Evolutionary conservation across 177 flowering plant species (phyloP), one percentile per base, ranked within the genome.

Genomic region (Vitis hybrid): DNA sequence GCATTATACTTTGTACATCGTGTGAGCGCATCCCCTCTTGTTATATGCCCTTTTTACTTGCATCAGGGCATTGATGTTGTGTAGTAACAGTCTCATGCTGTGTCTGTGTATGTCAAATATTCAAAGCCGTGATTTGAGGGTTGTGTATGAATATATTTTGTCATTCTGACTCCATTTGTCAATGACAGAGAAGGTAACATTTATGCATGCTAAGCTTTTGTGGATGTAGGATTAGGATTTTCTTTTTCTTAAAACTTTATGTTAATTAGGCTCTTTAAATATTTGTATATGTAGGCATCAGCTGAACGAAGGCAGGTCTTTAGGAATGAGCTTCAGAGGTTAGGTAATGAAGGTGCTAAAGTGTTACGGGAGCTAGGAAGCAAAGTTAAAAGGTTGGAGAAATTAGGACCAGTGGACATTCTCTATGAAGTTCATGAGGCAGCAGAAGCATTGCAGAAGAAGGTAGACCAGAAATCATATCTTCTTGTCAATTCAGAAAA

Each of bases 361-460:
- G 83, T 85, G 54, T 67, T 86, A 54, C 85, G 81, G 18, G 80
- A 78, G 72, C 76, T 86, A 54, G 90, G 87, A 32, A 78, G 68
- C 70, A 86, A 83, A 70, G 66, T 86, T 32, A 78, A 85, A 63
- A 80, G 72, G 55, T 78, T 85, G 90, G 90, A 86, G 72, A 83
- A 83, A 75, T 21, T 86, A 69, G 82, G 82, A 32, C 18, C 74
- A 11, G 75, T n/a, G 4, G 81, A 82, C 77, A 72, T 86, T 30
- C 86, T 86, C 10, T 61, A 62, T 56, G 76, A 82, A 69, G 83
- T 86, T 21, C 83, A 72, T 40, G 79, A 79, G 17, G 90, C 90
- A 52, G 90, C 87, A 46, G 90, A 82, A 65, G 83, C 73, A 66
- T 72, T 85, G 72, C 90, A 85, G 62, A 75, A 67, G 59, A 85